phyloP scores from a whole-genome alignment of 495 filamentous ascomycete species.

The Penicillium paxilli region DNA sequence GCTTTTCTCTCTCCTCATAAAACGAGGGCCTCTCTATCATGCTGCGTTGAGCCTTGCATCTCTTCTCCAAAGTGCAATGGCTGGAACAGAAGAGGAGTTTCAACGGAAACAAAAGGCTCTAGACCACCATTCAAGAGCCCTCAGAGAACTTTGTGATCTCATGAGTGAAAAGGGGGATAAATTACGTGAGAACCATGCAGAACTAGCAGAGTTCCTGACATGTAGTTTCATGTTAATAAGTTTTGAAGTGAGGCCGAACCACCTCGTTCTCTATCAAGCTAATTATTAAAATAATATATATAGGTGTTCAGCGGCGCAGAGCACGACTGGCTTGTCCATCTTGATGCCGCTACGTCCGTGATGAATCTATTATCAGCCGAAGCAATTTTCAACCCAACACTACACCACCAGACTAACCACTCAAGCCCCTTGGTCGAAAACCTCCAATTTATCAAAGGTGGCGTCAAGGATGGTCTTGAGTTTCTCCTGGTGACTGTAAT shows the following conservation, averaged over 20 bases:
- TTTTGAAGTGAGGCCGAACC: background rate
- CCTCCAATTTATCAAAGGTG: background rate
- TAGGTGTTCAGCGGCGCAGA: slow-evolving; percentile 7
- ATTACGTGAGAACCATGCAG: slow-evolving; percentile 1
- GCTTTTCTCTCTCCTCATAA: slow-evolving; percentile 4
- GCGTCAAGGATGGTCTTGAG: background rate
- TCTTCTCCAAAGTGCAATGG: slow-evolving; percentile 3
- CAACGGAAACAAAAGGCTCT: slow-evolving; percentile 1
- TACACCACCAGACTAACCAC: background rate
- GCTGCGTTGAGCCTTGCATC: slow-evolving; percentile 3
- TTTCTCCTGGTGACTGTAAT: slow-evolving; percentile 7
- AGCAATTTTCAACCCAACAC: background rate
- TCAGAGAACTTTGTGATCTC: slow-evolving; percentile 4
- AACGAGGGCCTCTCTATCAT: slow-evolving; percentile 6
- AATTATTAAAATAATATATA: background rate
- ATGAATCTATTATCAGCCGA: slow-evolving; percentile 4
- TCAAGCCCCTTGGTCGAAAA: background rate
- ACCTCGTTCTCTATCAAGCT: background rate
- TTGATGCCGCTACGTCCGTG: slow-evolving; percentile 2
- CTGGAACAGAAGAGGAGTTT: slow-evolving; percentile 4
- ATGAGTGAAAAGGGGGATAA: slow-evolving; percentile 9
- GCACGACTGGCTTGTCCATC: slow-evolving; percentile 7
- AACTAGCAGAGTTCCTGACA: slow-evolving; percentile 5
- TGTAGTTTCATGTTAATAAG: slow-evolving; percentile 13
- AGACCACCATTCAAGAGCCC: slow-evolving; percentile 2